These are phyloP conservation scores for Phytophthora pseudosyringae DNA, from an alignment of 352 stramenopile genomes.

Conservation along the genomic window DNA sequence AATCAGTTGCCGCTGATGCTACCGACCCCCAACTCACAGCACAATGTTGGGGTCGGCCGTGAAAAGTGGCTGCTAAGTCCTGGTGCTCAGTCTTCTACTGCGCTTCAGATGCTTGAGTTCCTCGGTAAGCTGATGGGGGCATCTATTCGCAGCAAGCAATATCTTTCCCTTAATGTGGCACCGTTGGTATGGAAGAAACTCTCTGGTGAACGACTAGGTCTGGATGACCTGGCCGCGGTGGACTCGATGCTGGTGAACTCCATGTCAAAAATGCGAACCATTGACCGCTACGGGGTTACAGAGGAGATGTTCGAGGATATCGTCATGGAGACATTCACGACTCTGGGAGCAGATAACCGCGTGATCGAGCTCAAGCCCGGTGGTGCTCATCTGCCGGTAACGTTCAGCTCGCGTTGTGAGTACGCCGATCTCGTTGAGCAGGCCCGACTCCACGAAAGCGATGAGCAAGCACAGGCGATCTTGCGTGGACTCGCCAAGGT, in stretches of 20 bases:
- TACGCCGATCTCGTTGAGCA: constrained; percentile 85
- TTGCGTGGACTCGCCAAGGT: constrained; percentile 78
- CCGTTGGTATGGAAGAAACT: constrained; percentile 92
- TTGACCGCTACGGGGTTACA: constrained; percentile 76
- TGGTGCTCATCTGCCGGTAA: constrained; percentile 74
- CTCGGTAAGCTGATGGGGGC: constrained; percentile 93
- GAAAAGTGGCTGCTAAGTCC: constrained; percentile 94
- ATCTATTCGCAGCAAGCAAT: constrained; percentile 87
- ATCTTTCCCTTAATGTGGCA: constrained; percentile 88
- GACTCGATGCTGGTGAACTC: constrained; percentile 91
- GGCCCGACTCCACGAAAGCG: constrained; percentile 83
- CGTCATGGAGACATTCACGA: constrained; percentile 92
- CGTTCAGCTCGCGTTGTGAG: constrained; percentile 77
- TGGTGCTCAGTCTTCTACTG: constrained; percentile 46
- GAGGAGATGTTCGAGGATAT: constrained; percentile 92
- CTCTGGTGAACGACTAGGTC: constrained; percentile 65
- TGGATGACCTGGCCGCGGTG: constrained; percentile 86
- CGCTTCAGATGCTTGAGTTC: constrained; percentile 91
- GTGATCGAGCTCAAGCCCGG: constrained; percentile 74
- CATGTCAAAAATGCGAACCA: constrained; percentile 86
- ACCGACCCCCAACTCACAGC: constrained; percentile 86
- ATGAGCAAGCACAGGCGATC: constrained; percentile 52
- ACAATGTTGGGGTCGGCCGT: constrained; percentile 87
- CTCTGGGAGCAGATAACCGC: constrained; percentile 84
- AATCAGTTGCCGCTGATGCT: constrained; percentile 89